Conservation (phyloP, 2,329 filamentous ascomycete species). For the Beauveria medogensis region DNA sequence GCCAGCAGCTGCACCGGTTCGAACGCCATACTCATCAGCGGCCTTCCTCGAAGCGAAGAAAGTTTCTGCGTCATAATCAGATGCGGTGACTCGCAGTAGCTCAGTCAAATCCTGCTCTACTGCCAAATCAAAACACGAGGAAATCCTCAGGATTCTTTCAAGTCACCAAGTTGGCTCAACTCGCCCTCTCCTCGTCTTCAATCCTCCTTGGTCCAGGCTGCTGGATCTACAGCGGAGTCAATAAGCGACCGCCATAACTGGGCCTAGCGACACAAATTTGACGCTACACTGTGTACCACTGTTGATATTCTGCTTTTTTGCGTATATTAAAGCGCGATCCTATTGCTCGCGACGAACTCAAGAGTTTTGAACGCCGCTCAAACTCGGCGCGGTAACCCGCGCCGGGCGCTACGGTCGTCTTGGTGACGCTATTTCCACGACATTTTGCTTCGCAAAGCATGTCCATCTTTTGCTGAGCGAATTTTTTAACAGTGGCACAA, state of each 20-base stretch:
- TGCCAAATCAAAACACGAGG: constrained; percentile 10
- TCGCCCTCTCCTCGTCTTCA: constrained; percentile 63
- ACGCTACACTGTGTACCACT: neutral
- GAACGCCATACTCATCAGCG: neutral
- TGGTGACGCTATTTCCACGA: neutral
- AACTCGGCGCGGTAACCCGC: constrained; percentile 13
- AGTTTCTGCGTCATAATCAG: neutral
- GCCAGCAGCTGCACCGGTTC: neutral
- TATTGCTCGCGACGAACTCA: neutral
- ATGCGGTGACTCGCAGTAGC: constrained; percentile 10
- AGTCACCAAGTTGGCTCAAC: constrained; percentile 78
- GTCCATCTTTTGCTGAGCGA: constrained; percentile 25
- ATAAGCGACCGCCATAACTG: constrained; percentile 97
- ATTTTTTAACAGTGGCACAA: constrained; percentile 17
- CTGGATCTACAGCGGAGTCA: constrained; percentile 94
- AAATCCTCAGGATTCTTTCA: constrained; percentile 43
- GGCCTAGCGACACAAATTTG: constrained; percentile 13
- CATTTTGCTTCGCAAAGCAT: neutral
- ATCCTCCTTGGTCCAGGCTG: constrained; percentile 81
- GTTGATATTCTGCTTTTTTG: neutral
- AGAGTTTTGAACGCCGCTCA: constrained; percentile 15
- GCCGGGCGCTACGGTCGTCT: constrained; percentile 9
- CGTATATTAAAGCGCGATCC: neutral
- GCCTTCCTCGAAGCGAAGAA: neutral
- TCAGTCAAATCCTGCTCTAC: neutral